Evolutionary conservation across 208 protist species (phyloP), one percentile per base, ranked within the genome.

Genomic region (Leishmania gerbilli): DNA sequence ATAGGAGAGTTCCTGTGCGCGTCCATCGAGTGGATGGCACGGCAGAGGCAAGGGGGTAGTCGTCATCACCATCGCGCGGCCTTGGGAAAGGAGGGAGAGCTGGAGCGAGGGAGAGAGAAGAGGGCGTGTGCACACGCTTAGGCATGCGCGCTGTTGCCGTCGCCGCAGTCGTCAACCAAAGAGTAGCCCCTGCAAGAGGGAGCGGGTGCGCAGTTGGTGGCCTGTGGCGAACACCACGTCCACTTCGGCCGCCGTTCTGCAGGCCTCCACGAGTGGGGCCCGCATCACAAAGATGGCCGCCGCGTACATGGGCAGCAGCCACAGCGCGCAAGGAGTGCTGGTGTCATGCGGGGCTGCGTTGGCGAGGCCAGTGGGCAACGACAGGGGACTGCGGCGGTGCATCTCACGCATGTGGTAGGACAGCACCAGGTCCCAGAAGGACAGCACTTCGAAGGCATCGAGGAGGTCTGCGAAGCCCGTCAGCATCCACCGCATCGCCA

Each of bases 401-500:
- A 96, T 88, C 81, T 96, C 92, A 3, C 87, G 83, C 53, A 94
- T 74, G 77, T 98, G 93, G 80, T 92, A 95, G 40, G 92, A 89
- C 17, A 96, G 77, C 77, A 98, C 67, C 67, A 95, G 62, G 79
- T 98, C 95, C 93, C 93, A 98, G 37, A 97, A 89, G 34, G 81
- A 81, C 31, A 98, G 88, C 65, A 95, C 77, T 77, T 98, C 93
- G 6, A 74, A 81, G 45, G 93, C 90, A 53, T 94, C 91, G 45
- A 98, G 85, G 21, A 97, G 72, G 7, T 89, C 89, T 7, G 87
- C 89, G 83, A 98, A 98, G 55, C 91, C 93, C 42, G 91, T 93
- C 65, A 91, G 21, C 87, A 98, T 96, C 93, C 95, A 98, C 79
- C 87, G 86, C 64, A 98, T 58, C 17, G 92, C 91, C 55, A 97